These are phyloP conservation scores for Cladosporium sphaerospermum DNA, from an alignment of 2,329 filamentous ascomycete species.

Conservation along the genomic window DNA sequence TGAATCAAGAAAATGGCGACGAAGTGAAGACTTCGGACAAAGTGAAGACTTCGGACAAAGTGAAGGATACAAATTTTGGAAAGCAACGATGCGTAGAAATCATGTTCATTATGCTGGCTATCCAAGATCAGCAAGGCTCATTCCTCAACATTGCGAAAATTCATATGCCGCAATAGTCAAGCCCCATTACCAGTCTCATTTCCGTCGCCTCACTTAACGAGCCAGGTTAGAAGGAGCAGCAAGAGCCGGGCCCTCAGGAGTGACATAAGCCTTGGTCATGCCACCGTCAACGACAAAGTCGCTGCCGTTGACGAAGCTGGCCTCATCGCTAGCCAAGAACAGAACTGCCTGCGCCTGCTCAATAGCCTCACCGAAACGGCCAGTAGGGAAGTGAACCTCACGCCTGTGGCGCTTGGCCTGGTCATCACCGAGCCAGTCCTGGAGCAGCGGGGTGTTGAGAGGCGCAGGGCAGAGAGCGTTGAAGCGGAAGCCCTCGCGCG, in stretches of 20 bases:
- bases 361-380: slow-evolving; percentile 85
- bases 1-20: too few relatives aligned
- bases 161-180: too few relatives aligned
- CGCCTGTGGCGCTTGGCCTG: slow-evolving; percentile 71
- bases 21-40: too few relatives aligned
- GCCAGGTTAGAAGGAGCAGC: slow-evolving; percentile 40
- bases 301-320: slow-evolving; percentile 80
- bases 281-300: slow-evolving; percentile 96
- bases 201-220: slow-evolving; percentile 16
- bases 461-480: slow-evolving; percentile 87
- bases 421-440: slow-evolving; percentile 91
- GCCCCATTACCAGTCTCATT: too few relatives aligned
- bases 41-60: too few relatives aligned
- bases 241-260: slow-evolving; percentile 52
- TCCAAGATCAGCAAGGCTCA: neutral
- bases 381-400: slow-evolving; percentile 83
- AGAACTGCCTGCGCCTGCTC: slow-evolving; percentile 87
- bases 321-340: slow-evolving; percentile 81
- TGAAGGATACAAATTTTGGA: too few relatives aligned
- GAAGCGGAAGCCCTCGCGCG: slow-evolving; percentile 82
- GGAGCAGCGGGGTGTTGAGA: slow-evolving; percentile 82
- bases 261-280: slow-evolving; percentile 85
- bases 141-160: too few relatives aligned
- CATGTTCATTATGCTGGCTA: neutral
- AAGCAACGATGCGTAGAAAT: too few relatives aligned